A percentile compares a stretch with the other conserved stretches of the same genome.
Evolutionary conservation across 371 early-diverging fungal species (phyloP).

Genomic region (Synchytrium microbalum): DNA sequence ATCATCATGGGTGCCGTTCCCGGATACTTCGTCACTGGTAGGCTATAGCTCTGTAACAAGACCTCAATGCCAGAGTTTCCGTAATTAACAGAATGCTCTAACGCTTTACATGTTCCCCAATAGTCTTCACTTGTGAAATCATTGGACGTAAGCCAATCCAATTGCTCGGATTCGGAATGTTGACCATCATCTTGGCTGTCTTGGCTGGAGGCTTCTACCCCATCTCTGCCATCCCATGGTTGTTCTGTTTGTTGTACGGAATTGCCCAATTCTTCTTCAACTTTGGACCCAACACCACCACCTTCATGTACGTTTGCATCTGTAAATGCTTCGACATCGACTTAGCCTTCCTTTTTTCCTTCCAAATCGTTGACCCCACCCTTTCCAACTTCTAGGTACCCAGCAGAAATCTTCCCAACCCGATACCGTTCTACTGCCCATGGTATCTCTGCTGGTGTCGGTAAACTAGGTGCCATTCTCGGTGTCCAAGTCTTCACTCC

Average conservation of each 20-base stretch:
- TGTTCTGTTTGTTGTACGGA: conserved; percentile 21
- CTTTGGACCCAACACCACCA: conserved; percentile 86
- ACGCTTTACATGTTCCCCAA: no score
- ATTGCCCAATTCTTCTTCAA: conserved; percentile 68
- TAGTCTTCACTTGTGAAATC: conserved; percentile 67
- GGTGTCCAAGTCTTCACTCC: conserved; percentile 68
- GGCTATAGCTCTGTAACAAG: no score
- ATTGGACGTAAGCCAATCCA: conserved; percentile 78
- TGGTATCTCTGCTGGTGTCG: conserved; percentile 81
- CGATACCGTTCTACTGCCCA: conserved; percentile 76
- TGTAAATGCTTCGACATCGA: no score
- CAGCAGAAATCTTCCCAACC: conserved; percentile 79
- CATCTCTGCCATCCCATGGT: conserved; percentile 15
- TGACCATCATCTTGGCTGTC: conserved; percentile 64
- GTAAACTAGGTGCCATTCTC: conserved; percentile 78
- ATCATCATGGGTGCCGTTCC: conserved; percentile 65
- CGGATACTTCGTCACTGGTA: conserved; percentile 81
- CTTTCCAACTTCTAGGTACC: no score
- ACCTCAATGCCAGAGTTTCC: no score
- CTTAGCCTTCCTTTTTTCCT: no score
- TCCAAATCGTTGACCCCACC: no score
- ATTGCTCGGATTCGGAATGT: conserved; percentile 63
- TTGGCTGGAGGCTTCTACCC: conserved; percentile 57
- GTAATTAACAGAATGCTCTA: no score
- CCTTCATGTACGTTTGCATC: no score